Evolutionary conservation across 371 early-diverging fungal species (phyloP).

Genomic region (Haplosporangium sp.): DNA sequence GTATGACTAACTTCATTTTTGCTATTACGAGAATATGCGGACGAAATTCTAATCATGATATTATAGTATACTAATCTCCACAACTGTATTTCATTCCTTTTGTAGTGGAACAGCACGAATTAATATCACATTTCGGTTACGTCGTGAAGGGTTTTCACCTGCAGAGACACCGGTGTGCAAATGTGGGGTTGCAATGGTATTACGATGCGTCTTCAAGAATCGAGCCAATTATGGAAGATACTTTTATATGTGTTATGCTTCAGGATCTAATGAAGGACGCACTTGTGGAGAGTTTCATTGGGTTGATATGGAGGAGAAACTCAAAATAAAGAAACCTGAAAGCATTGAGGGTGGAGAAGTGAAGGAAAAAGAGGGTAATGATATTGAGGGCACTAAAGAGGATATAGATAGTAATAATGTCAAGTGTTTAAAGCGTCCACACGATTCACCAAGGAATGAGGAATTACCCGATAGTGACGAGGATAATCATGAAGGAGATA

Average conservation of each 20-base stretch:
- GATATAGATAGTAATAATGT: too few relatives aligned
- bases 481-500: not conserved
- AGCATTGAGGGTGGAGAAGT: not conserved
- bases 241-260: conserved; percentile 62
- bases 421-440: too few relatives aligned
- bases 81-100: not conserved
- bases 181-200: conserved; percentile 63
- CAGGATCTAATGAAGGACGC: conserved; percentile 49
- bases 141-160: conserved; percentile 59
- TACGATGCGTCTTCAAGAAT: conserved; percentile 64
- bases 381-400: not conserved
- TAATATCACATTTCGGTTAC: conserved; percentile 70
- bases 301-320: conserved; percentile 53
- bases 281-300: conserved; percentile 58
- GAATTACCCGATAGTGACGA: not conserved
- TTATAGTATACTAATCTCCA: not conserved
- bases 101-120: conserved; percentile 61
- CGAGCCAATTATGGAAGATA: conserved; percentile 58
- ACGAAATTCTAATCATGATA: not conserved
- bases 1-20: conserved; percentile 6
- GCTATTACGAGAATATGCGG: not conserved
- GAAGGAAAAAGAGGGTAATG: not conserved
- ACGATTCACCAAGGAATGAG: not conserved
- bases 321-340: conserved; percentile 4
- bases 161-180: conserved; percentile 62